Evolutionary conservation across 345 rosid genomes (phyloP).

Genomic region (Boechera divaricarpa): DNA sequence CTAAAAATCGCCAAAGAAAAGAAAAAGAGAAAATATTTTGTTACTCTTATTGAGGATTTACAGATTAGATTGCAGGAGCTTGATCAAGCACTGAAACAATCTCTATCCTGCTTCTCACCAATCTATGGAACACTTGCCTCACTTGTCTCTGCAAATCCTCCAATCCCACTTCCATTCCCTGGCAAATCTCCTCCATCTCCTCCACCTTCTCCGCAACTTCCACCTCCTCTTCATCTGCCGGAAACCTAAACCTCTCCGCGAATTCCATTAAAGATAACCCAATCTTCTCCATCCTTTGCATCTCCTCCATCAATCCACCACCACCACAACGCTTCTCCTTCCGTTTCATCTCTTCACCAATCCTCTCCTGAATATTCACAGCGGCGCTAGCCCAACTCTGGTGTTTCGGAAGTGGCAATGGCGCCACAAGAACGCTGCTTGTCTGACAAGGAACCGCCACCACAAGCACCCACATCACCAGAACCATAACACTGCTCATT

Average conservation of each 20-base stretch:
- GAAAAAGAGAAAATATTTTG: background rate
- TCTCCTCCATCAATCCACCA: constrained; percentile 78
- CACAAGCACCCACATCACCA: constrained; percentile 80
- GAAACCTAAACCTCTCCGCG: constrained; percentile 65
- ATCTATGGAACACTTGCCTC: constrained; percentile 85
- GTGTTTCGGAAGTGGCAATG: constrained; percentile 78
- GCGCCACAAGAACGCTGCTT: constrained; percentile 62
- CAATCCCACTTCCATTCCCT: constrained; percentile 79
- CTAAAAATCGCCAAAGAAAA: background rate
- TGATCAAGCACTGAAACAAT: constrained; percentile 65
- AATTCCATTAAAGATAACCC: constrained; percentile 67
- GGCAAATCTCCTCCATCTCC: constrained; percentile 75
- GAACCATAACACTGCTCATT: constrained; percentile 64
- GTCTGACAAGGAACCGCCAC: constrained; percentile 91
- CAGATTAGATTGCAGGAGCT: constrained; percentile 33
- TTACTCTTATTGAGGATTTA: constrained; percentile 21
- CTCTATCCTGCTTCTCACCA: constrained; percentile 81
- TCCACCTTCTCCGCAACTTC: constrained; percentile 55
- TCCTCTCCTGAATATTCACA: constrained; percentile 69
- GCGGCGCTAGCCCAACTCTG: constrained; percentile 74
- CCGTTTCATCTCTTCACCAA: constrained; percentile 90
- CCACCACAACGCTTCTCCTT: constrained; percentile 75
- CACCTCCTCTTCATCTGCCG: constrained; percentile 59
- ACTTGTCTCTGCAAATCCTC: constrained; percentile 80
- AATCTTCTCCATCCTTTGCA: constrained; percentile 79